Percentiles rank a stretch among this genome's conserved stretches.
These are phyloP conservation scores for Podospora pseudopauciseta DNA, from an alignment of 495 filamentous ascomycete species.

Conservation along the genomic window DNA sequence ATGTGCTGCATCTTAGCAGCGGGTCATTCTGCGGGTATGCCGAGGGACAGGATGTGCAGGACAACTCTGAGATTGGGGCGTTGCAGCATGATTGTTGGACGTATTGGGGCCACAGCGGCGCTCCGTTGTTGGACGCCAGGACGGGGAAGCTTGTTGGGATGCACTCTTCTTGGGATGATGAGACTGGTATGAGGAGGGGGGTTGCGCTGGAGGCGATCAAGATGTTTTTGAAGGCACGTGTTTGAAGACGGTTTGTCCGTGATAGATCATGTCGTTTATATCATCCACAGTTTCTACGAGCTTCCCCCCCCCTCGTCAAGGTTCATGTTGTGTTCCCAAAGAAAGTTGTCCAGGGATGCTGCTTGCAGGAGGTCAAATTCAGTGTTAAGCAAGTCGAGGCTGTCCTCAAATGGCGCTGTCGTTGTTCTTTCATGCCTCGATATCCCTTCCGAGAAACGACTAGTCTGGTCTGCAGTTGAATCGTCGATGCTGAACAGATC, in stretches of 20 bases:
- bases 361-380: no score
- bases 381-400: no score
- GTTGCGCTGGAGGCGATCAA: constrained; percentile 37
- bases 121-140: constrained; percentile 36
- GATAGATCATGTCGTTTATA: neutral
- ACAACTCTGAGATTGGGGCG: constrained; percentile 49
- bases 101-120: constrained; percentile 53
- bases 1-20: constrained; percentile 39
- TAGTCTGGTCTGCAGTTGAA: no score
- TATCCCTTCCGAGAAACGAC: no score
- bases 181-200: constrained; percentile 46
- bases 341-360: no score
- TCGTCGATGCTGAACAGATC: no score
- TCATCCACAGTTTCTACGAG: no score
- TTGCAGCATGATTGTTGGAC: constrained; percentile 52
- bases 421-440: no score
- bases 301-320: no score
- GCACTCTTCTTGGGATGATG: constrained; percentile 48
- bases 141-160: constrained; percentile 39
- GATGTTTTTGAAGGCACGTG: constrained; percentile 25
- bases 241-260: neutral
- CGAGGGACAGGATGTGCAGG: constrained; percentile 36
- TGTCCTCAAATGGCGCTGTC: no score
- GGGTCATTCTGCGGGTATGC: constrained; percentile 39
- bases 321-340: no score